Evolutionary conservation across 169 alveolate genomes (phyloP), one percentile per base, ranked within the genome.

Genomic region (Eimeria acervulina): DNA sequence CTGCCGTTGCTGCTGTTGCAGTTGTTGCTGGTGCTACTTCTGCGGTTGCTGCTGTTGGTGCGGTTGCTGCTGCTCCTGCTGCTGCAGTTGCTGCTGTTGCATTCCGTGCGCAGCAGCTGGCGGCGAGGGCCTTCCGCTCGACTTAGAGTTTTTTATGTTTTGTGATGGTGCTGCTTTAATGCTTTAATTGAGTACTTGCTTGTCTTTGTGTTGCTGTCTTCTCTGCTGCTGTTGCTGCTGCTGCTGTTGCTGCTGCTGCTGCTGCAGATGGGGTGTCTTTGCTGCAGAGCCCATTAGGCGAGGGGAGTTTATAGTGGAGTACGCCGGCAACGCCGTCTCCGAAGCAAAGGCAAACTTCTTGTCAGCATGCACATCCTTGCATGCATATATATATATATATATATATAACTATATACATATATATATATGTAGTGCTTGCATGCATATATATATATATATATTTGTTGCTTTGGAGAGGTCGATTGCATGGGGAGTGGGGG

Each of bases 261-360:
- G 55, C 55, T 47, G 55, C 55, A 47, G 55, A 12, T 47, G 55
- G 55, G 55, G 55, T 47, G 55, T 47, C 55, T 47, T 47, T 47
- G 55, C 55, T 47, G 55, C 19, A 47, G 55, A 47, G 55, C 55
- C 55, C 55, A 95, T 95, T 19, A 28, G 72, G 28, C 70, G 83
- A 26, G 96, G 89, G 55, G 95, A 89, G 61, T 95, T 81, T 55
- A 84, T 95, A 78, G 83, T 89, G 26, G 96, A 95, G 74, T 95
- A 95, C 91, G 78, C 95, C 3, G 95, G 93, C 4, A 47, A 31
- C 38, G 92, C 90, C 36, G 84, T 95, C 74, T 70, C 93, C 12
- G 96, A 95, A 61, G 96, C 96, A 21, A 72, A 55, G 90, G 95
- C 96, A 0, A 85, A 95, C 92, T 81, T 81, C 55, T 51, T 85